phyloP scores from a whole-genome alignment of 805 yeast species.

The Starmerella ratchasimensis region DNA sequence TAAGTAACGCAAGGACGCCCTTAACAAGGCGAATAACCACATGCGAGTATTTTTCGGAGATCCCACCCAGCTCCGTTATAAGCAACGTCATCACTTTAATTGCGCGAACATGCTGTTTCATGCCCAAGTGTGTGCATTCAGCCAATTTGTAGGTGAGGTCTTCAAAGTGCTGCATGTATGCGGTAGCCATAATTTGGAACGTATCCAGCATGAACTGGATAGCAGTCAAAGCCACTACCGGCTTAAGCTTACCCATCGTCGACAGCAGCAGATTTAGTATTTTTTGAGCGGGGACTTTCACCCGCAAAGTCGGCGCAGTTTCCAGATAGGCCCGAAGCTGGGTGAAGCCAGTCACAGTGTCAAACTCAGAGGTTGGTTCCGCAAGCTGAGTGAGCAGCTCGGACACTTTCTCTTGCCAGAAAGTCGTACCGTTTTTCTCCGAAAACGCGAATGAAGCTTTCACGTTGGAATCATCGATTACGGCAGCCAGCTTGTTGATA shows the following conservation, averaged over 20 bases:
- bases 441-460: constrained; percentile 11
- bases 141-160: constrained; percentile 9
- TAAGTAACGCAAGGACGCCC: constrained; percentile 35
- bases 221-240: constrained; percentile 2
- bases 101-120: constrained; percentile 1
- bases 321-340: constrained; percentile 4
- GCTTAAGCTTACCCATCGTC: constrained; percentile 6
- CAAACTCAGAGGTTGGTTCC: neutral
- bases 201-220: constrained; percentile 13
- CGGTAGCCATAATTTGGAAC: constrained; percentile 2
- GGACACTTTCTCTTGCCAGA: constrained; percentile 12
- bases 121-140: constrained; percentile 15
- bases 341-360: neutral
- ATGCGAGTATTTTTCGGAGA: constrained; percentile 10
- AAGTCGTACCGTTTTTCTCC: constrained; percentile 14
- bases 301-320: constrained; percentile 5
- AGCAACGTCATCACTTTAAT: constrained; percentile 6
- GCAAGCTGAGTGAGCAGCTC: neutral
- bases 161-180: constrained; percentile 16
- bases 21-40: constrained; percentile 12
- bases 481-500: constrained; percentile 12
- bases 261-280: neutral
- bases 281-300: constrained; percentile 11
- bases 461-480: constrained; percentile 7
- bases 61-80: constrained; percentile 10